Conservation (phyloP, 2,329 filamentous ascomycete genomes). For the Exophiala mesophila region DNA sequence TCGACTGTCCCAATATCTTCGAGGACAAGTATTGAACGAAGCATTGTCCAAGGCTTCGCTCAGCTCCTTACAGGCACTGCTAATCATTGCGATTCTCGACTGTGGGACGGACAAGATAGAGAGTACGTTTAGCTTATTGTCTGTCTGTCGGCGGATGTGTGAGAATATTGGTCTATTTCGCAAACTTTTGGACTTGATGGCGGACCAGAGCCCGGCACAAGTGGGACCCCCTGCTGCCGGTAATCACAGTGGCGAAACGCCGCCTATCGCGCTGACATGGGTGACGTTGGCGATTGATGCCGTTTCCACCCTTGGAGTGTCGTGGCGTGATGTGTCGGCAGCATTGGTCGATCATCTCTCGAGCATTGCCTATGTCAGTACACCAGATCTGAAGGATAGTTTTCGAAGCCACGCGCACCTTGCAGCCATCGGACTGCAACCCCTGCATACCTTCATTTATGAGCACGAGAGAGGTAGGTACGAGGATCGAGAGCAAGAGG, state of each 20-base stretch:
- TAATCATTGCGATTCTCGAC: slow-evolving; percentile 25
- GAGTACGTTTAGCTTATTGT: slow-evolving; percentile 24
- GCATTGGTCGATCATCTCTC: slow-evolving; percentile 25
- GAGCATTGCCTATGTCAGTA: slow-evolving; percentile 23
- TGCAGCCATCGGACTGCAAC: slow-evolving; percentile 24
- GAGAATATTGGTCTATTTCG: slow-evolving; percentile 25
- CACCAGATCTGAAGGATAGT: slow-evolving; percentile 25
- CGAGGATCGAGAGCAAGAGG: slow-evolving; percentile 12
- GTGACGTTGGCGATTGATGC: slow-evolving; percentile 20
- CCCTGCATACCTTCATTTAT: slow-evolving; percentile 24
- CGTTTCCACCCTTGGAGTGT: slow-evolving; percentile 22
- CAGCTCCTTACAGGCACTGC: slow-evolving; percentile 23
- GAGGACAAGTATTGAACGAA: slow-evolving; percentile 23
- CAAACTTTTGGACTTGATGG: slow-evolving; percentile 23
- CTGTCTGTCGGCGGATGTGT: slow-evolving; percentile 24
- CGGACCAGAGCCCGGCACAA: slow-evolving; percentile 20
- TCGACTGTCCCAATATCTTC: slow-evolving; percentile 21
- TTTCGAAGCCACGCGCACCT: slow-evolving; percentile 23
- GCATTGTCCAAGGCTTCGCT: slow-evolving; percentile 24
- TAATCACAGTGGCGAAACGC: slow-evolving; percentile 22
- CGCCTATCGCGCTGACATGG: slow-evolving; percentile 23
- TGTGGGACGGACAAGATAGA: slow-evolving; percentile 26
- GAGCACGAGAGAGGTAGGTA: slow-evolving; percentile 16
- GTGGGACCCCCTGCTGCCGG: slow-evolving; percentile 22
- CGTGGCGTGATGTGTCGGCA: slow-evolving; percentile 25